phyloP scores from a whole-genome alignment of 192 early-diverging fungal species.

The Backusella tarrabulga region DNA sequence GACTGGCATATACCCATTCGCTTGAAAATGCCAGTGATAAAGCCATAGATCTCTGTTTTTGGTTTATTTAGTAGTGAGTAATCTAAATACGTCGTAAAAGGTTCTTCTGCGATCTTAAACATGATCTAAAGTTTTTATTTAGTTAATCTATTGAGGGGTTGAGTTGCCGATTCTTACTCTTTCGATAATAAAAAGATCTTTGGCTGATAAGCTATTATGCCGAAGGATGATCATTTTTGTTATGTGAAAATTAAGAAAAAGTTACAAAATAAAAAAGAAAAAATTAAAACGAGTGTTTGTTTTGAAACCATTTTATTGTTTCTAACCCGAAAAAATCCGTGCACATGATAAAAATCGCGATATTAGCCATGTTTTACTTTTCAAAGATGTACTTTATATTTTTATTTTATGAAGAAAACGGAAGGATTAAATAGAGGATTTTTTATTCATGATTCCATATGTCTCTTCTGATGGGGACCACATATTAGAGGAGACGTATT shows the following conservation, averaged over 20 bases:
- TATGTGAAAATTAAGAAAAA: not conserved
- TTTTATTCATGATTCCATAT: not conserved
- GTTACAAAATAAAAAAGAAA: not conserved
- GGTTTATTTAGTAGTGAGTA: conserved; percentile 65
- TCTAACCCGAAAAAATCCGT: conserved; percentile 3
- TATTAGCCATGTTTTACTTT: not conserved
- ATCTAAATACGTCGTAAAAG: conserved; percentile 36
- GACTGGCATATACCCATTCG: conserved; percentile 59
- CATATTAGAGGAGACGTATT: conserved; percentile 10
- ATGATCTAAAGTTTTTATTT: conserved; percentile 34
- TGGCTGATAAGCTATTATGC: conserved; percentile 46
- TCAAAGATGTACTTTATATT: not conserved
- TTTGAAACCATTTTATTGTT: not conserved
- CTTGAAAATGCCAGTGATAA: conserved; percentile 77
- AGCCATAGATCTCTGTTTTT: conserved; percentile 77
- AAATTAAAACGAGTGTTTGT: not conserved
- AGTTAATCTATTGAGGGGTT: not conserved
- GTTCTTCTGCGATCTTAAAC: conserved; percentile 45
- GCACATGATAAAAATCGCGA: not conserved
- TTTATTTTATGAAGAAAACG: not conserved
- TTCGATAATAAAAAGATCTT: conserved; percentile 61
- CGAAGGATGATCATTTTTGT: conserved; percentile 45
- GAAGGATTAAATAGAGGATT: not conserved
- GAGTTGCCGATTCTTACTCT: conserved; percentile 33
- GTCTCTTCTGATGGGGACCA: not conserved